Base-by-base conservation (phyloP, 2,329 filamentous ascomycete genomes). In the Plectosphaerella plurivora region DNA sequence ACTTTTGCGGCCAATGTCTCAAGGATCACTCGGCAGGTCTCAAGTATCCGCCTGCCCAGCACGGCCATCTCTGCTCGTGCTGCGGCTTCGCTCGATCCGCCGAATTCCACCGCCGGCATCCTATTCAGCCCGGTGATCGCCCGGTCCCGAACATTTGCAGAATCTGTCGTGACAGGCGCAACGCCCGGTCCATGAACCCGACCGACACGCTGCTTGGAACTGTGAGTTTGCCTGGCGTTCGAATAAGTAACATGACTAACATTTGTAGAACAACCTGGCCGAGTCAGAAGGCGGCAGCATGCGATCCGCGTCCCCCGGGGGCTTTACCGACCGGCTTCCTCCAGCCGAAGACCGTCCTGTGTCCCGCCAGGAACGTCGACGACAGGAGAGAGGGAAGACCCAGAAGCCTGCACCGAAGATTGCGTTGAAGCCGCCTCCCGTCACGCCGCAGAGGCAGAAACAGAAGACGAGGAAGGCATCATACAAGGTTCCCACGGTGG, bases 11-110 rank as follows among this genome's bases (percentile, higher is more conserved):
- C 5, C 46, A 50, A 4, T 58, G 56, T 45, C 50, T 55, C 35
- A 33, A 53, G 22, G 52, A 53, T 36, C 42, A 57, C 11, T 37
- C 55, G 14, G 35, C 15, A 9, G 50, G 50, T 10, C n/a, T 36
- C 35, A 45, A 50, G 9, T 33, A 42, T n/a, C 20, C 48, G 6
- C n/a, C 39, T 15, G 37, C 11, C 4, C 37, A 44, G 10, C 45
- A 42, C 22, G 54, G 50, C 5, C 51, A 58, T 42, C 50, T 70
- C 20, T 74, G 71, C 52, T 66, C 65, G 2, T 60, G 60, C 25
- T 74, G 71, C 28, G 70, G 71, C 14, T 60, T 59, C 20, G 52
- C 64, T 20, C 66, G 71, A 24, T 73, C 71, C 3, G 45, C 50
- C 7, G 54, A 53, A 3, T 73, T 71, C 48, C 71, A 73, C 39